phyloP scores from a whole-genome alignment of 345 rosid species.

The Atalantia buxifolia region DNA sequence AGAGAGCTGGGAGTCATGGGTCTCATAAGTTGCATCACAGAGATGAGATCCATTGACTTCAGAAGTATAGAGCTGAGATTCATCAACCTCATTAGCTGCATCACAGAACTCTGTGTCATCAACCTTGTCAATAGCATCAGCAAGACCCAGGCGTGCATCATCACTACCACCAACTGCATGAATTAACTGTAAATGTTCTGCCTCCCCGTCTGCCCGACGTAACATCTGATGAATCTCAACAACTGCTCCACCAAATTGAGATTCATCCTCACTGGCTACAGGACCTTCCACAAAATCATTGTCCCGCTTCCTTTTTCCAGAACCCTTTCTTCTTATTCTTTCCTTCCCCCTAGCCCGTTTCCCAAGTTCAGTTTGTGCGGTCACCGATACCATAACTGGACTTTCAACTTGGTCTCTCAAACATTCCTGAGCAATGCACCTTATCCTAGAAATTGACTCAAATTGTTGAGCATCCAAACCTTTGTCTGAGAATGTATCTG shows the following conservation, averaged over 20 bases:
- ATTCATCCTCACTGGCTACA: conserved; percentile 50
- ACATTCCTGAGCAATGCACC: conserved; percentile 77
- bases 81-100: conserved; percentile 32
- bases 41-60: conserved; percentile 30
- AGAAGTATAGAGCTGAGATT: conserved; percentile 19
- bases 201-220: conserved; percentile 29
- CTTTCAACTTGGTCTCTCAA: conserved; percentile 70
- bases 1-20: conserved; percentile 18
- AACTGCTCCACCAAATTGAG: conserved; percentile 42
- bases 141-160: conserved; percentile 31
- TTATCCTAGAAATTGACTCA: conserved; percentile 64
- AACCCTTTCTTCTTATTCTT: conserved; percentile 67
- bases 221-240: conserved; percentile 51
- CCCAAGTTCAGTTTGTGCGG: conserved; percentile 49
- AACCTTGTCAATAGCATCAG: conserved; percentile 23
- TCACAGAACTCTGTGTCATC: conserved; percentile 46
- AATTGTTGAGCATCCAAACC: conserved; percentile 70
- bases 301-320: conserved; percentile 63
- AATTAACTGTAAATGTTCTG: conserved; percentile 30
- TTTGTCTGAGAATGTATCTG: conserved; percentile 61
- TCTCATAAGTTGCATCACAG: conserved; percentile 21
- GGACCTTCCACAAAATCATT: conserved; percentile 59
- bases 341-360: conserved; percentile 80
- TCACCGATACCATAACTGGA: conserved; percentile 28
- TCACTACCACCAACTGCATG: conserved; percentile 36